Base-by-base conservation (phyloP, 371 early-diverging fungal genomes). In the Mortierella polycephala region DNA sequence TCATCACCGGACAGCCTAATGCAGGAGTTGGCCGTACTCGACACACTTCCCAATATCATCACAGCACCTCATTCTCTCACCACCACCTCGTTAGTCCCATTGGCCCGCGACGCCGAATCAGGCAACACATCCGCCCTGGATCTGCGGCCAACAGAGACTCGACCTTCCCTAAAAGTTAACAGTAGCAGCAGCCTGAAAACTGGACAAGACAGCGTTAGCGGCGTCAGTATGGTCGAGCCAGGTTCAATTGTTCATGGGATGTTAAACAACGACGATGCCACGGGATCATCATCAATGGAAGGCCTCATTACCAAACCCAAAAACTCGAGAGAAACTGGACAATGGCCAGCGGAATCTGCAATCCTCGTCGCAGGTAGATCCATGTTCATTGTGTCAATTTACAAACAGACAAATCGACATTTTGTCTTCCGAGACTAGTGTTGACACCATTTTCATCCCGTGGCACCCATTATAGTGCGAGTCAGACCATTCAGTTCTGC, bases 401-500 rank as follows among this genome's bases (percentile, higher is more conserved):
- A 13, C 44, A 23, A 49, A 12, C 5, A 42, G 14, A 44, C 39
- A 0, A 1, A 5, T 56, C 23, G 12, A 41, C 10, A 9, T 21
- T 0, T 21, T 7, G 39, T 13, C 39, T 13, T 18, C 21, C 12
- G 30, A 30, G n/a, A 52, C 40, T 20, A 21, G 3, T 56, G 18
- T 16, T 44, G 49, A 46, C 21, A 47, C 20, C 18, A 5, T 40
- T 8, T 44, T 16, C 20, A 50, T 23, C 14, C 16, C 1, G 50
- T 37, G 6, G 51, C 20, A 20, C 20, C 18, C 16, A 13, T 16
- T 21, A n/a, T 58, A 53, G 90, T 91, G 10, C 82, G 91, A 52
- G 89, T 90, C 11, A 83, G 91, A 11, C 91, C 91, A 0, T 85
- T 91, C 63, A 89, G 75, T 64, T 66, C 61, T 13, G 69, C 83